Evolutionary conservation across 2,329 filamentous ascomycete genomes (phyloP).

Genomic region (Elsinoe fawcettii): DNA sequence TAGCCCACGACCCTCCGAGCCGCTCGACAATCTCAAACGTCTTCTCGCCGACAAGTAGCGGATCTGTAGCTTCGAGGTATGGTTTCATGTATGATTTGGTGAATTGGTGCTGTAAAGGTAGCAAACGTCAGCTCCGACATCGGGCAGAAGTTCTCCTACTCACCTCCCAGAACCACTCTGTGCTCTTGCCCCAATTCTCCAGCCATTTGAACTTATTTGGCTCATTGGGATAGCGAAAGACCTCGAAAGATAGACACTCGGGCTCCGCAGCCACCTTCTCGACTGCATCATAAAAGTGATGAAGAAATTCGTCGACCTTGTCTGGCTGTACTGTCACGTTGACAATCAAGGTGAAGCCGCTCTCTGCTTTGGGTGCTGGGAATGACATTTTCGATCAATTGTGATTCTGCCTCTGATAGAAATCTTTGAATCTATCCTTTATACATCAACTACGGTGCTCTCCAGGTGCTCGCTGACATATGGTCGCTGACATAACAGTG

Average conservation of each 20-base stretch:
- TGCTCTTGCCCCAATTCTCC: slow-evolving; percentile 1
- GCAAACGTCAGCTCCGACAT: background rate
- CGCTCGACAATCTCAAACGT: background rate
- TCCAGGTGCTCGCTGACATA: background rate
- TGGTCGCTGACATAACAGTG: background rate
- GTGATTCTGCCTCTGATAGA: background rate
- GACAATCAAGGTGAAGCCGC: background rate
- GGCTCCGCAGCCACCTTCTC: background rate
- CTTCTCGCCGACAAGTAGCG: background rate
- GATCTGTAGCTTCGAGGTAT: background rate
- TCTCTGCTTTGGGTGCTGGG: background rate
- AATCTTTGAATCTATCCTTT: background rate
- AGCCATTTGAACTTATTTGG: background rate
- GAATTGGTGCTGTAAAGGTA: background rate
- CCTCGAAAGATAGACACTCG: background rate
- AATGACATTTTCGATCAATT: background rate
- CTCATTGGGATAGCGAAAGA: background rate
- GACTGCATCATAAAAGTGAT: background rate
- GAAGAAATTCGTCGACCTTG: background rate
- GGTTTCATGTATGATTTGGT: slow-evolving; percentile 2
- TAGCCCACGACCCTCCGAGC: background rate
- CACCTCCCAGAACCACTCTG: background rate
- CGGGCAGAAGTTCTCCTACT: background rate
- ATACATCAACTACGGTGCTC: too few species aligned
- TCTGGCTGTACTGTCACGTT: background rate